Conservation (phyloP, 2,329 filamentous ascomycete species). For the Fusarium austroafricanum region DNA sequence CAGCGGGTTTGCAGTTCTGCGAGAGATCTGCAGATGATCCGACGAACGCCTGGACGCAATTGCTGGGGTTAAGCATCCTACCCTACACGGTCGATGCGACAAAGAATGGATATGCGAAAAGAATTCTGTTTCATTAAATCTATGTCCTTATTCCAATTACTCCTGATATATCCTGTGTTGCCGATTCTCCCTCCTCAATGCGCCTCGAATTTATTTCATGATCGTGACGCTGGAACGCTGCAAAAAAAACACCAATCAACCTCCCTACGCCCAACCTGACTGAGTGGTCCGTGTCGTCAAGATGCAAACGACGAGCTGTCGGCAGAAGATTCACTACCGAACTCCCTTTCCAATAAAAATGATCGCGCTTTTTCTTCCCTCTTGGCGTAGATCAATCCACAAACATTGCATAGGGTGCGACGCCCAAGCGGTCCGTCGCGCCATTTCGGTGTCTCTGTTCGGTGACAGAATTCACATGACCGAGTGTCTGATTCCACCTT, state of each 20-base stretch:
- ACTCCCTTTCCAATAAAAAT: neutral
- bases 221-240: neutral
- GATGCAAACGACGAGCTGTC: neutral
- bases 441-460: constrained; percentile 16
- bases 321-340: neutral
- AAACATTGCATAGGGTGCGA: constrained; percentile 19
- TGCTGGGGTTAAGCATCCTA: neutral
- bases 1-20: neutral
- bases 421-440: constrained; percentile 5
- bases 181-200: neutral
- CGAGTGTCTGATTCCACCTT: neutral
- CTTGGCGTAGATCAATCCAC: constrained; percentile 19
- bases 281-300: neutral
- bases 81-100: neutral
- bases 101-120: neutral
- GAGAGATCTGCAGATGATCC: neutral
- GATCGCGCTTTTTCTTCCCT: neutral
- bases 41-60: no score
- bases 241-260: neutral
- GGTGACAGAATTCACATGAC: constrained; percentile 1
- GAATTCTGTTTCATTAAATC: neutral
- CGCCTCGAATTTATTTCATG: neutral
- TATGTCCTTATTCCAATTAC: no score
- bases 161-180: no score
- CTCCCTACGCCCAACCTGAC: no score